Conservation (phyloP, 1,139 yeast species). For the Yamadazyma sp. region DNA sequence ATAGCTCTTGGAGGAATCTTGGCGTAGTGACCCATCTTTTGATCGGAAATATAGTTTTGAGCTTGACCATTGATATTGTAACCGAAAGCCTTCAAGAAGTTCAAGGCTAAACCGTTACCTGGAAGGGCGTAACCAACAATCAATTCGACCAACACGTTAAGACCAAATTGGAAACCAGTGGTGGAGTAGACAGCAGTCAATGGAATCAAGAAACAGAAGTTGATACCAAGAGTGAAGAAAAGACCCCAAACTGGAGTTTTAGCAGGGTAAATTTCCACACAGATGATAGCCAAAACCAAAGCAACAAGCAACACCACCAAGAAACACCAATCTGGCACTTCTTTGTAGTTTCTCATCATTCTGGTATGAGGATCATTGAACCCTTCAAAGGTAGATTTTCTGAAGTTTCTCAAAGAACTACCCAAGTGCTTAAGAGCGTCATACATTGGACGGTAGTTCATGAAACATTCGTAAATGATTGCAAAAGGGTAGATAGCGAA, state of each 20-base stretch:
- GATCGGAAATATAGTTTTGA: constrained; percentile 54
- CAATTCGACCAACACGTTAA: constrained; percentile 61
- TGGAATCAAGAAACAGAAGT: constrained; percentile 56
- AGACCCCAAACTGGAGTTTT: constrained; percentile 59
- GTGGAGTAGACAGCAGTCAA: constrained; percentile 53
- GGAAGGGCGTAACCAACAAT: constrained; percentile 65
- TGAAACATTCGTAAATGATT: constrained; percentile 43
- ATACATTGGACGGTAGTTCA: constrained; percentile 25
- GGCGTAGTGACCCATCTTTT: constrained; percentile 61
- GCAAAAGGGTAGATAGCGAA: constrained; percentile 60
- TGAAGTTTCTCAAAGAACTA: constrained; percentile 19
- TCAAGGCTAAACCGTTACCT: constrained; percentile 61
- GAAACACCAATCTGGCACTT: constrained; percentile 67
- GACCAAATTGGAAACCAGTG: constrained; percentile 53
- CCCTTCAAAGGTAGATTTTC: constrained; percentile 44
- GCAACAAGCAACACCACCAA: constrained; percentile 47
- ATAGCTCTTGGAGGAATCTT: constrained; percentile 62
- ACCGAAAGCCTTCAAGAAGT: constrained; percentile 60
- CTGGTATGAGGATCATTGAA: constrained; percentile 53
- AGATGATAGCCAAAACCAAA: constrained; percentile 48
- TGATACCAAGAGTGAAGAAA: constrained; percentile 56
- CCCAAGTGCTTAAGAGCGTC: constrained; percentile 13
- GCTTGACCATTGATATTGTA: constrained; percentile 63
- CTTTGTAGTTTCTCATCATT: constrained; percentile 56
- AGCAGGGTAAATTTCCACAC: constrained; percentile 47